These are phyloP conservation scores for Wickerhamomyces bovis DNA, from an alignment of 805 yeast genomes.

Conservation along the genomic window DNA sequence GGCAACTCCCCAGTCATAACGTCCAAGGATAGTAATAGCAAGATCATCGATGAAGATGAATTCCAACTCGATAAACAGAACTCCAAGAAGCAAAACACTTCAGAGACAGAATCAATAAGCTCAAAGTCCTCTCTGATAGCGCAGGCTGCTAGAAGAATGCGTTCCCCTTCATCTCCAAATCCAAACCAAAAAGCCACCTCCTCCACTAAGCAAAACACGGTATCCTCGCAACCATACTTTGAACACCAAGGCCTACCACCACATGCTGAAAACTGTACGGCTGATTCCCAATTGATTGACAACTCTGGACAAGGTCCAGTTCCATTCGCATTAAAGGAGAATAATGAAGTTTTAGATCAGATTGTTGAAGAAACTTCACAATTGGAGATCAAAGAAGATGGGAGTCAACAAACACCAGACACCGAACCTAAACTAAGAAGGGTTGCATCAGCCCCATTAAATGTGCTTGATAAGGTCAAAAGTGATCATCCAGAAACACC, in stretches of 20 bases:
- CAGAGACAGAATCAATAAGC: not conserved
- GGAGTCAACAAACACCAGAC: not conserved
- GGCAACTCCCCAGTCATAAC: slow-evolving; percentile 12
- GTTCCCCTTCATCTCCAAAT: slow-evolving; percentile 29
- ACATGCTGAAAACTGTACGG: slow-evolving; percentile 28
- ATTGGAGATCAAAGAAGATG: not conserved
- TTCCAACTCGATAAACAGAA: slow-evolving; percentile 4
- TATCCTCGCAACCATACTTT: slow-evolving; percentile 42
- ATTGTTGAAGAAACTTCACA: slow-evolving; percentile 29
- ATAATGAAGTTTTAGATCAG: slow-evolving; percentile 25
- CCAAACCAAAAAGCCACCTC: slow-evolving; percentile 9
- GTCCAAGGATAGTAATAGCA: slow-evolving; percentile 6
- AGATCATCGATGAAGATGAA: slow-evolving; percentile 2
- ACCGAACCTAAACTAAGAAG: slow-evolving; percentile 44
- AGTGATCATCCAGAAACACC: slow-evolving; percentile 13
- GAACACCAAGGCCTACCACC: slow-evolving; percentile 56
- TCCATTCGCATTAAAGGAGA: slow-evolving; percentile 26
- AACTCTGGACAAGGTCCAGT: slow-evolving; percentile 25
- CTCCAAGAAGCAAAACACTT: not conserved
- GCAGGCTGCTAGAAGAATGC: slow-evolving; percentile 25
- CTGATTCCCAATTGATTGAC: slow-evolving; percentile 4
- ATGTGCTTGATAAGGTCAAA: slow-evolving; percentile 31
- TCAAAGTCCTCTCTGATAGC: slow-evolving; percentile 9
- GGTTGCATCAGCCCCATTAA: slow-evolving; percentile 83
- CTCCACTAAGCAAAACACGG: slow-evolving; percentile 5